A percentile compares a stretch with the other conserved stretches of the same genome.
Evolutionary conservation across 2,329 filamentous ascomycete genomes (phyloP).

Genomic region (Alternaria incomplexa): DNA sequence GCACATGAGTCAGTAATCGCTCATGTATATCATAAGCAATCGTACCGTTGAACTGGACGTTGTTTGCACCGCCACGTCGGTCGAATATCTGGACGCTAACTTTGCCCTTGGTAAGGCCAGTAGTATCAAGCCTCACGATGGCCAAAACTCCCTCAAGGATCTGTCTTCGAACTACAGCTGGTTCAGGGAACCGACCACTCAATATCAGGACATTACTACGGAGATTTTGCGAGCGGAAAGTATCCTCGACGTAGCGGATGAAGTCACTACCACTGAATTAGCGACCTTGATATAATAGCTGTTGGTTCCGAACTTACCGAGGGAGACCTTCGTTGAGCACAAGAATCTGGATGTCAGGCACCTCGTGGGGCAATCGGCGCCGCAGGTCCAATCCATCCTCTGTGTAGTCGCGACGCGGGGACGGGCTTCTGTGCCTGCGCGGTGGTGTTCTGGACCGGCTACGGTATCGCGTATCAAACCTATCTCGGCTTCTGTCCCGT

Average conservation of each 20-base stretch:
- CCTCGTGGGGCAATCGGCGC: constrained; percentile 72
- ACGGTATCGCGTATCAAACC: constrained; percentile 57
- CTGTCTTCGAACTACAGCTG: constrained; percentile 81
- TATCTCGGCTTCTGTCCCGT: constrained; percentile 51
- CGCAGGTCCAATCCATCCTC: constrained; percentile 73
- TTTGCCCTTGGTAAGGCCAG: constrained; percentile 72
- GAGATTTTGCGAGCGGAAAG: constrained; percentile 74
- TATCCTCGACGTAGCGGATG: constrained; percentile 78
- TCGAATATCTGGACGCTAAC: constrained; percentile 87
- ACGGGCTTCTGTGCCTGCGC: constrained; percentile 70
- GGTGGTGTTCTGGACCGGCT: constrained; percentile 73
- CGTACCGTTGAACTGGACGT: constrained; percentile 76
- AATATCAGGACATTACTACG: constrained; percentile 81
- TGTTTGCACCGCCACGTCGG: constrained; percentile 73
- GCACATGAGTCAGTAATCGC: constrained; percentile 23
- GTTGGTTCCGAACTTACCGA: constrained; percentile 25
- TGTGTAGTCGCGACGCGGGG: constrained; percentile 63
- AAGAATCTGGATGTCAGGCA: constrained; percentile 90
- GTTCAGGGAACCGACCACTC: constrained; percentile 75
- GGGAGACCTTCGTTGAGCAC: constrained; percentile 72
- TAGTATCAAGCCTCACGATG: constrained; percentile 76
- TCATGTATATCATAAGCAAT: background rate
- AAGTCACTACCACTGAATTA: constrained; percentile 64
- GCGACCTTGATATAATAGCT: background rate
- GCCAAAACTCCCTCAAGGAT: constrained; percentile 88